phyloP scores from a whole-genome alignment of 2,329 filamentous ascomycete genomes.

The Alternaria conjuncta region DNA sequence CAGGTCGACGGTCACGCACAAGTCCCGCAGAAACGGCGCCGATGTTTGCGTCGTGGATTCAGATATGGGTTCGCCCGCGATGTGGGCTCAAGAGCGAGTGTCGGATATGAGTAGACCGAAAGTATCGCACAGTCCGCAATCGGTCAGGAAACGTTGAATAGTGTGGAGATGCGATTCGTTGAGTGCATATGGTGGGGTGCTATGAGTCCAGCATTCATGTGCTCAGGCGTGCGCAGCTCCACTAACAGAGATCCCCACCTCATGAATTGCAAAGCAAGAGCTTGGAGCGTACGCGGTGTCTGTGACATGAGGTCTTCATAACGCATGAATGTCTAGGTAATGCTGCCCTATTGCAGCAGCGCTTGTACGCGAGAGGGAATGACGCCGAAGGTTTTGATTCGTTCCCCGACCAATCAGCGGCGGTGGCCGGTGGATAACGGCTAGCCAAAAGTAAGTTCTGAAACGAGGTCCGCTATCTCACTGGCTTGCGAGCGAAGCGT shows the following conservation, averaged over 20 bases:
- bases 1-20: slow-evolving; percentile 32
- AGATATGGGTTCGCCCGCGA: slow-evolving; percentile 5
- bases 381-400: slow-evolving; percentile 32
- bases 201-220: slow-evolving; percentile 3
- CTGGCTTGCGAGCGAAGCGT: slow-evolving; percentile 38
- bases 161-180: background rate
- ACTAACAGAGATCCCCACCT: slow-evolving; percentile 9
- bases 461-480: slow-evolving; percentile 42
- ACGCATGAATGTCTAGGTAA: slow-evolving; percentile 40
- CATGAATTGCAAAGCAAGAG: slow-evolving; percentile 9
- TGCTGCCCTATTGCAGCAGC: slow-evolving; percentile 31
- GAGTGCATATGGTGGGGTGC: slow-evolving; percentile 6
- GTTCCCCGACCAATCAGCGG: slow-evolving; percentile 31
- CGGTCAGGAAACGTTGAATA: slow-evolving; percentile 1
- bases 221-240: background rate
- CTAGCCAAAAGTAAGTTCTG: slow-evolving; percentile 44
- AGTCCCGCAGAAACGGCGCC: slow-evolving; percentile 31
- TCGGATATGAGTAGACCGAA: background rate
- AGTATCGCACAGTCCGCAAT: background rate
- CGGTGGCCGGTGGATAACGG: slow-evolving; percentile 29
- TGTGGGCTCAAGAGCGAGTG: background rate
- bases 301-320: slow-evolving; percentile 34
- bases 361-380: slow-evolving; percentile 37
- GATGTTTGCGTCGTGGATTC: slow-evolving; percentile 8
- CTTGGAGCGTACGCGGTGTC: slow-evolving; percentile 21